A percentile compares a stretch with the other conserved stretches of the same genome.
These are phyloP conservation scores for Simmondsia chinensis DNA, from an alignment of 148 eudicot species.

Conservation along the genomic window DNA sequence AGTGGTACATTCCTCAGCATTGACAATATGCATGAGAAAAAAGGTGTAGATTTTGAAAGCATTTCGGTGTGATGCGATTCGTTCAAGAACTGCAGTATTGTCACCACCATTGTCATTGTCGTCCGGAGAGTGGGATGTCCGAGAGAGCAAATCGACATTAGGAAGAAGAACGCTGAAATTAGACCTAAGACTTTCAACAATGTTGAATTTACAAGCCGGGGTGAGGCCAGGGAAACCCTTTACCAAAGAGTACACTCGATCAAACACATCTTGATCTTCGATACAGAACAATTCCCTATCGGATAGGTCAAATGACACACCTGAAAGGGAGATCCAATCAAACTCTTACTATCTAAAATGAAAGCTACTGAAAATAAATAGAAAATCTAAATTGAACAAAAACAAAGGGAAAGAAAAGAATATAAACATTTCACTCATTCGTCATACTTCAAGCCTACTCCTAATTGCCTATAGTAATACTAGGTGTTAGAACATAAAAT, in stretches of 20 bases:
- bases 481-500: background rate
- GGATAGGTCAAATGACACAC: conserved; percentile 63
- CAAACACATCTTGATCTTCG: conserved; percentile 83
- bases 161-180: conserved; percentile 90
- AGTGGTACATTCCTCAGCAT: conserved; percentile 38
- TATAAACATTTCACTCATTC: too few species aligned
- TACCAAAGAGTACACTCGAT: conserved; percentile 65
- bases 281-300: conserved; percentile 81
- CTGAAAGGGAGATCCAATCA: too few species aligned
- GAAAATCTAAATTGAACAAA: too few species aligned
- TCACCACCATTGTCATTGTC: conserved; percentile 12
- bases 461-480: background rate
- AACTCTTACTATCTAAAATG: too few species aligned
- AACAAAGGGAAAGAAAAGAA: too few species aligned
- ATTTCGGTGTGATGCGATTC: conserved; percentile 70
- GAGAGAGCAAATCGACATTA: conserved; percentile 57
- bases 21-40: conserved; percentile 59
- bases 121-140: conserved; percentile 22
- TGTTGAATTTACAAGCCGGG: conserved; percentile 47
- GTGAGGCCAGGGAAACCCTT: conserved; percentile 47
- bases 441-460: too few species aligned
- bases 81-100: conserved; percentile 25
- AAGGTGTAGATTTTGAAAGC: conserved; percentile 83
- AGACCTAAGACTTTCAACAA: conserved; percentile 67
- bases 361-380: too few species aligned